Evolutionary conservation across 257 asterid species (phyloP), one percentile per base, ranked within the genome.

Genomic region (Rhazya stricta): DNA sequence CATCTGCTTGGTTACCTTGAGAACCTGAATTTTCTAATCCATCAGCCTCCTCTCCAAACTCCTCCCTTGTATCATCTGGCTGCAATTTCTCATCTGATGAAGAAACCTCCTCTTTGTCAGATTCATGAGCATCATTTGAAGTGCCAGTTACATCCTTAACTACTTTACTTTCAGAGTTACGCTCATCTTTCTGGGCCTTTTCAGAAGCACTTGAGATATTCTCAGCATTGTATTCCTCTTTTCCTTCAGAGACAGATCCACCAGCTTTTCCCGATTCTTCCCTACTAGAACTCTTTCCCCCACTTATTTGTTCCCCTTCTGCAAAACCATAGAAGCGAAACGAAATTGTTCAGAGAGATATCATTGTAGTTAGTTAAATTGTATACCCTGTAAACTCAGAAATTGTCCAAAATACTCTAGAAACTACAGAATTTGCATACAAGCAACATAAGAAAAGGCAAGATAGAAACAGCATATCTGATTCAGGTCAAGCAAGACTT

Each of bases 91-190:
- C 81, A 39, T 86, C 90, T 25, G 94, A 85, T 73, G 91, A 84
- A 74, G 93, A 88, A 61, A 80, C 82, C 67, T 80, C 91, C 77
- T 85, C 90, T 42, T 82, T 60, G 29, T 86, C 91, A 27, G 88
- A 83, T 65, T 76, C 89, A 46, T 65, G 78, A 42, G 76, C 82
- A 68, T 75, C 81, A 41, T n/a, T 77, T 21, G 79, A 81, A 50
- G 89, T 76, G 76, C 80, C 85, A 15, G 67, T 81, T 51, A 51
- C 81, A 76, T 79, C 78, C 76, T 90, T 89, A 39, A 79, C 79
- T 53, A 74, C 77, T 58, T 87, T 89, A 60, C 84, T 87, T 83
- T 89, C 95, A 46, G 92, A 83, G 76, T 80, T 82, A 6, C 71
- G 65, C 72, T 73, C 83, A 19, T 87, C 89, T 60, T 83, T 88